Percentiles rank a stretch among this genome's conserved stretches.
Conservation (phyloP, 208 protist species). For the Endotrypanum monterogeii region DNA sequence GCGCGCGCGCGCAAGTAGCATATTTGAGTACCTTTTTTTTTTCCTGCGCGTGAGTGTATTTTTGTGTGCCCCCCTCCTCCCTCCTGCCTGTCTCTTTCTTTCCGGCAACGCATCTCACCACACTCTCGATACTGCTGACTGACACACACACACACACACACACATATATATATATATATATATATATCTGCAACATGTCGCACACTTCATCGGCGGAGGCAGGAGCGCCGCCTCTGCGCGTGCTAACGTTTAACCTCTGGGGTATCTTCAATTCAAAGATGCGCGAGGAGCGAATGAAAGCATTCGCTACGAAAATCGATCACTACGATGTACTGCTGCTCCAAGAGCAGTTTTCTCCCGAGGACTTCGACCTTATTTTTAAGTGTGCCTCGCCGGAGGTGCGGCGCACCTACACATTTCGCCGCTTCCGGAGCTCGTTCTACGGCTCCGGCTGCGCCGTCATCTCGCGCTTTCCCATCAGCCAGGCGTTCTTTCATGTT, state of each 20-base stretch:
- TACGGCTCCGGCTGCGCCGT: slow-evolving; percentile 86
- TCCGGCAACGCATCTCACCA: neutral
- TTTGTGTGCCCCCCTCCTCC: too few species aligned
- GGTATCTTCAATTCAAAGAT: slow-evolving; percentile 92
- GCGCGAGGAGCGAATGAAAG: slow-evolving; percentile 68
- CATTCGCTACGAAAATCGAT: slow-evolving; percentile 76
- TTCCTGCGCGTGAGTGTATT: too few species aligned
- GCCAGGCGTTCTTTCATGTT: slow-evolving; percentile 72
- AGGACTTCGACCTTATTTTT: slow-evolving; percentile 76
- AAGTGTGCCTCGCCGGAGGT: slow-evolving; percentile 39
- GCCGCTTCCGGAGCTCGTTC: slow-evolving; percentile 81
- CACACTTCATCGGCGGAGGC: neutral
- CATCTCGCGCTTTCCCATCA: slow-evolving; percentile 83
- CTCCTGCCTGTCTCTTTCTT: too few species aligned
- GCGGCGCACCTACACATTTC: slow-evolving; percentile 57
- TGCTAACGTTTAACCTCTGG: slow-evolving; percentile 88
- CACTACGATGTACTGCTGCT: slow-evolving; percentile 86
- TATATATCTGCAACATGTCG: neutral
- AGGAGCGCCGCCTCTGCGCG: slow-evolving; percentile 44
- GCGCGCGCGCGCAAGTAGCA: too few species aligned
- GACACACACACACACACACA: neutral
- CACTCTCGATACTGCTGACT: neutral
- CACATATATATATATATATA: neutral
- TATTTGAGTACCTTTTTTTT: too few species aligned
- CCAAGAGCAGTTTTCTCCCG: slow-evolving; percentile 83